These are phyloP conservation scores for Cucurbita argyrosperma DNA, from an alignment of 306 rosid species.

Conservation along the genomic window DNA sequence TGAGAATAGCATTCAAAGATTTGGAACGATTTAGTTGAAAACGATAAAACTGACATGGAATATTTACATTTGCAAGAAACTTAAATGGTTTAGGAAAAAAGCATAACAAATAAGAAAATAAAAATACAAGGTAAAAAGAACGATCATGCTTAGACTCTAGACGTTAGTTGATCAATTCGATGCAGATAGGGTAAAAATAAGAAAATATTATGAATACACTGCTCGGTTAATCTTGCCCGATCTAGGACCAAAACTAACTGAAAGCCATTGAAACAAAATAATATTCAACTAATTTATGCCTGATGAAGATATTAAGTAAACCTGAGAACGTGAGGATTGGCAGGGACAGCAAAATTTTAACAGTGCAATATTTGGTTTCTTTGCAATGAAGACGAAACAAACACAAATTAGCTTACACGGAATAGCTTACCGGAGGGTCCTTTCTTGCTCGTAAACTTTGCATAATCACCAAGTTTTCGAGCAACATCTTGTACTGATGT, in stretches of 20 bases:
- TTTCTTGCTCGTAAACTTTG: constrained; percentile 45
- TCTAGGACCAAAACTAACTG: background rate
- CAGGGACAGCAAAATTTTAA: background rate
- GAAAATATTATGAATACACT: background rate
- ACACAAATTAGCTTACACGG: background rate
- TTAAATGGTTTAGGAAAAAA: background rate
- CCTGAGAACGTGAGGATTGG: background rate
- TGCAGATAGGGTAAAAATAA: background rate
- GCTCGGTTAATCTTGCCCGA: background rate
- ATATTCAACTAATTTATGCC: background rate
- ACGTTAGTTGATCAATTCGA: background rate
- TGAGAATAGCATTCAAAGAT: background rate
- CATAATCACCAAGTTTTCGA: constrained; percentile 58
- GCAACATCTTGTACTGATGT: constrained; percentile 82
- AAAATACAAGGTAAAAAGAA: background rate
- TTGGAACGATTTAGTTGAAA: background rate
- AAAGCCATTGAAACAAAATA: background rate
- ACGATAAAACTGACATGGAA: background rate
- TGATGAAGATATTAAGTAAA: background rate
- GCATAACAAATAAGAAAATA: background rate
- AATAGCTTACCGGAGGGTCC: constrained; percentile 29
- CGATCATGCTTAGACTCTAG: background rate
- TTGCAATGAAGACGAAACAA: background rate
- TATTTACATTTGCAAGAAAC: background rate
- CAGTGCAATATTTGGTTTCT: background rate